Base-by-base conservation (phyloP, 345 rosid genomes). In the Durio zibethinus region DNA sequence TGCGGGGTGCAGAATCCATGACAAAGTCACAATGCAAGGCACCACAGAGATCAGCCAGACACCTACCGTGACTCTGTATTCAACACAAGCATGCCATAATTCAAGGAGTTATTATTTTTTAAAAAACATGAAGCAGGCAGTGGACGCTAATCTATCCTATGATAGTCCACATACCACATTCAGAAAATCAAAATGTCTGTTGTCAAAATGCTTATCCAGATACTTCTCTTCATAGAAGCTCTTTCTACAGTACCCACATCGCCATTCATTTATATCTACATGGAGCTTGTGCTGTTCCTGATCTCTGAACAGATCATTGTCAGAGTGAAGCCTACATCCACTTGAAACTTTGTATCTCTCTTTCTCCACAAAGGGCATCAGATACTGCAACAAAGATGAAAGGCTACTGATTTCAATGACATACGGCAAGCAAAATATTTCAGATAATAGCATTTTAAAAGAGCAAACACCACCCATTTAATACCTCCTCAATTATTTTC, bases 191-290 rank as follows among this genome's bases (percentile, higher is more conserved):
- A 57, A 80, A 83, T 96, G 99, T 75, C 98, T 85, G 87, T 59
- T 86, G 85, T 73, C 88, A 77, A 96, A 89, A 84, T 96, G 98
- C 83, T 90, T 87, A 82, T 96, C 99, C 47, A 96, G 87, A 87
- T 81, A 91, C 20, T 86, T 88, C 81, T 96, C 99, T 61, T 90
- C 91, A 31, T 87, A 89, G 86, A 93, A 96, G 76, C 87, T 91
- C 85, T 96, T 96, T 83, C 85, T 91, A 87, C 99, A 96, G 81
- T 92, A 96, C 77, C 93, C 97, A 82, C 99, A 96, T 48, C 73
- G 85, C 98, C 99, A 96, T 77, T 96, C 97, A 38, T 83, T 90
- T n/a, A 91, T 47, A 80, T 89, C 97, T 33, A 89, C 80, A 23
- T 89, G 97, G 82, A 87, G 79, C 91, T 93, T 96, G 80, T 96